Percentiles rank a stretch among this genome's conserved stretches.
Conservation (phyloP, 495 filamentous ascomycete species). For the Viridothelium virens region DNA sequence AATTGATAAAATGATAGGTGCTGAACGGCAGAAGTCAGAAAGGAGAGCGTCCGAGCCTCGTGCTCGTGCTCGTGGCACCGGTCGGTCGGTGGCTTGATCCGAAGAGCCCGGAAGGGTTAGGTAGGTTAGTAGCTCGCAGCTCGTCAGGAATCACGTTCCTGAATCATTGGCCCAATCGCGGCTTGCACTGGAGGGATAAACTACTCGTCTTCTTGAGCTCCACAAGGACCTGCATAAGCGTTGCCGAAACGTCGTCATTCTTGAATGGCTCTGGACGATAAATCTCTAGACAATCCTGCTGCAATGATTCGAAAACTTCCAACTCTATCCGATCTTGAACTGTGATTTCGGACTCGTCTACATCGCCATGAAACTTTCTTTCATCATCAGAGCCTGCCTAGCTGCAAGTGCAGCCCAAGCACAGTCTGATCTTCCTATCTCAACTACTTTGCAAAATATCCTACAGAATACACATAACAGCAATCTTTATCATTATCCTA, state of each 20-base stretch:
- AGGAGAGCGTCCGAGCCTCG: too few species aligned
- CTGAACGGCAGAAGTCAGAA: too few species aligned
- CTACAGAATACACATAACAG: slow-evolving; percentile 30
- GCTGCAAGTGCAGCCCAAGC: slow-evolving; percentile 14
- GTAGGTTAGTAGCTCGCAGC: slow-evolving; percentile 16
- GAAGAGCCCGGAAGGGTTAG: neutral
- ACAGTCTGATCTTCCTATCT: slow-evolving; percentile 22
- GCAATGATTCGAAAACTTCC: neutral
- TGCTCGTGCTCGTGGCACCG: too few species aligned
- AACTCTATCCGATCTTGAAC: too few species aligned
- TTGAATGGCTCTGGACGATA: neutral
- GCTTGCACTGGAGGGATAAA: neutral
- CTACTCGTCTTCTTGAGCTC: neutral
- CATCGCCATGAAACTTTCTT: neutral
- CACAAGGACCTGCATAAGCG: neutral
- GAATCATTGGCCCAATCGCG: neutral
- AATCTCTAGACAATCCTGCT: neutral
- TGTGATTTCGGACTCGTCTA: neutral
- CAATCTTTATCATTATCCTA: slow-evolving; percentile 34
- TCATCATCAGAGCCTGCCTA: neutral
- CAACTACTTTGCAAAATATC: slow-evolving; percentile 32
- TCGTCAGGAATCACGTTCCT: neutral
- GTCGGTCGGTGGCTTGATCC: neutral
- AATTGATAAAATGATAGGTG: too few species aligned
- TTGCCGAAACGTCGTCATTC: neutral